Base-by-base conservation (phyloP, 1,284 basidiomycete genomes). In the Ceratobasidium sp. region DNA sequence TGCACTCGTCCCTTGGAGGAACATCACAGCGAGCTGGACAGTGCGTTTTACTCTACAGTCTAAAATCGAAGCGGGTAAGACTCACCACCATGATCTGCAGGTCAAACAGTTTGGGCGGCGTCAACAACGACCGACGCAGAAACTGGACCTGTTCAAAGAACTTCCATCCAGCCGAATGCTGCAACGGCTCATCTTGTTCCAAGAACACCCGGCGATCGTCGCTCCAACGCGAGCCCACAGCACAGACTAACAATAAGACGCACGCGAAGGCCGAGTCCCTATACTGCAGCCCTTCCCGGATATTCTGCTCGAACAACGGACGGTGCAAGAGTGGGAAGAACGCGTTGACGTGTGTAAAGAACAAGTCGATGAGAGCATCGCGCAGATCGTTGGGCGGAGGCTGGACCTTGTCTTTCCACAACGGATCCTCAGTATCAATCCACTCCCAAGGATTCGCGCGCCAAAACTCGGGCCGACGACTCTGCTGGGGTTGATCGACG, bases 371-470 rank as follows among this genome's bases (percentile, higher is more conserved):
- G 38, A 91, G 85, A 0, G 78, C 79, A 1, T 82, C 80, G 0
- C 85, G 86, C n/a, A 91, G 85, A 59, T 88, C 92, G 26, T 84
- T 82, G 0, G 90, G 87, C 13, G 92, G 92, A 80, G 92, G 91
- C 23, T 71, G 54, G 9, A 79, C 57, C 38, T 42, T 76, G 13
- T 70, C 62, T 42, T 74, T 74, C 71, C 71, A 42, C n/a, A 48
- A 40, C 9, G 17, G 15, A 28, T n/a, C 64, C 71, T 74, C 42
- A 65, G 61, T 65, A n/a, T 74, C 71, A 54, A 74, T 74, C 71
- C 3, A 61, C 71, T 40, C 71, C 71, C 64, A 48, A 61, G 13
- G n/a, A 7, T 54, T 74, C 71, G 61, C 71, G 65, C 71, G 64
- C 71, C 71, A 74, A 44, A 74, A 74, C 33, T 74, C 44, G 15